Conservation (phyloP, 2,329 filamentous ascomycete genomes). For the Pyrenophora tritici-repentis region DNA sequence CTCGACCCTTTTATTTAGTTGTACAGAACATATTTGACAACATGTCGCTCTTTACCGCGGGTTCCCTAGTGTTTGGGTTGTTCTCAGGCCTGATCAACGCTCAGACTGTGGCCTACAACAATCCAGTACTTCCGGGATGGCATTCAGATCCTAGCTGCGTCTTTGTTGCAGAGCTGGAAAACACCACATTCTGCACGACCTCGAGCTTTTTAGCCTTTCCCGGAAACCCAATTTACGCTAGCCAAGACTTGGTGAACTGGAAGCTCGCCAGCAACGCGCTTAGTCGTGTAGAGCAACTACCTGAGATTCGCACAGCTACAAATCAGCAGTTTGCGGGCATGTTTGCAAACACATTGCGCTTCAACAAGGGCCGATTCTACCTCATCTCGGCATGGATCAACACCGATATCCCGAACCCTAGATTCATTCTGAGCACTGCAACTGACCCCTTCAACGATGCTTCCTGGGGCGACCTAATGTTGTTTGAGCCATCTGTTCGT, state of each 20-base stretch:
- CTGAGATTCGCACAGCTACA: conserved; percentile 9
- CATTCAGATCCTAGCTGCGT: conserved; percentile 55
- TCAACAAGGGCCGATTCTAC: conserved; percentile 31
- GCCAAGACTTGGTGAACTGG: conserved; percentile 49
- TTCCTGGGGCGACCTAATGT: conserved; percentile 24
- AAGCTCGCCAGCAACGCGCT: conserved; percentile 23
- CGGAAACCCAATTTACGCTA: conserved; percentile 57
- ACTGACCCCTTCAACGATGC: conserved; percentile 20
- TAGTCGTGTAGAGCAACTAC: conserved; percentile 24
- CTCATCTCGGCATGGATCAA: conserved; percentile 24
- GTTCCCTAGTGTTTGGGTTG: background rate
- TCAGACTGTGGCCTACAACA: conserved; percentile 27
- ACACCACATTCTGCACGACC: conserved; percentile 55
- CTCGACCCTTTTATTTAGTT: background rate
- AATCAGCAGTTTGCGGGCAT: conserved; percentile 20
- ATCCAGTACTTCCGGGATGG: conserved; percentile 57
- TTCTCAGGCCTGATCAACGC: background rate
- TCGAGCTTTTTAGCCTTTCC: conserved; percentile 60
- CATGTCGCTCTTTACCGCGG: background rate
- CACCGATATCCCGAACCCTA: background rate
- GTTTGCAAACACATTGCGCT: conserved; percentile 28
- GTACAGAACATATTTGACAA: background rate
- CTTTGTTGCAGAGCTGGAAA: conserved; percentile 31
- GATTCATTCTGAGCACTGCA: conserved; percentile 19
- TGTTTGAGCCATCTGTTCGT: conserved; percentile 24